Conservation (phyloP, 306 rosid genomes). For the Morella rubra region DNA sequence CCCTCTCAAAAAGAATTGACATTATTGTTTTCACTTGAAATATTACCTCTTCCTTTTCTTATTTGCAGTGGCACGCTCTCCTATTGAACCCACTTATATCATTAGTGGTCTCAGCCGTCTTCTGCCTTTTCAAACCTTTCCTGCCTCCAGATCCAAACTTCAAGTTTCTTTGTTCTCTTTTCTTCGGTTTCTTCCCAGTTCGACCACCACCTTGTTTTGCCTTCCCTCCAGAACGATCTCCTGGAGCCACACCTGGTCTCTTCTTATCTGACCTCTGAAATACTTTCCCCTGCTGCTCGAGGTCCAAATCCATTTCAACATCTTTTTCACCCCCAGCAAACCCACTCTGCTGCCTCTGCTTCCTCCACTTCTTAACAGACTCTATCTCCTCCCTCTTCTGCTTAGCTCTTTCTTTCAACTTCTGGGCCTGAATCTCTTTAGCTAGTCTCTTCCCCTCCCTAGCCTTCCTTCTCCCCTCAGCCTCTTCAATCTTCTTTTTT, state of each 20-base stretch:
- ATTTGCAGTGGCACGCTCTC: constrained; percentile 34
- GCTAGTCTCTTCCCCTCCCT: constrained; percentile 76
- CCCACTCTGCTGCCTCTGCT: constrained; percentile 88
- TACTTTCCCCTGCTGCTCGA: constrained; percentile 73
- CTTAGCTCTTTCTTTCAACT: constrained; percentile 77
- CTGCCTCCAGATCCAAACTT: constrained; percentile 85
- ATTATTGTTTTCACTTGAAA: not conserved
- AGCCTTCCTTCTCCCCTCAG: constrained; percentile 83
- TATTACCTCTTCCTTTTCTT: constrained; percentile 64
- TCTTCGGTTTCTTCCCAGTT: constrained; percentile 48
- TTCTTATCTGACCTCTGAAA: constrained; percentile 69
- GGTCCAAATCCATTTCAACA: constrained; percentile 40
- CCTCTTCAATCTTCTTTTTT: constrained; percentile 77
- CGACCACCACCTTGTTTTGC: constrained; percentile 7
- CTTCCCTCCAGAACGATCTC: constrained; percentile 50
- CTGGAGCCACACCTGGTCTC: constrained; percentile 69
- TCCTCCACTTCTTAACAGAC: constrained; percentile 97
- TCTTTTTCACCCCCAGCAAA: constrained; percentile 59
- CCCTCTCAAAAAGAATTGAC: not conserved
- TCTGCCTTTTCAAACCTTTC: constrained; percentile 70
- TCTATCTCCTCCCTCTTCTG: constrained; percentile 85
- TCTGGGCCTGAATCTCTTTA: constrained; percentile 82
- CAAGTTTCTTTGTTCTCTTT: constrained; percentile 58
- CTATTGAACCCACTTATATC: constrained; percentile 48
- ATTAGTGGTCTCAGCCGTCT: constrained; percentile 60